Evolutionary conservation across 2,329 filamentous ascomycete genomes (phyloP).

Genomic region (Xylariaceae sp.): DNA sequence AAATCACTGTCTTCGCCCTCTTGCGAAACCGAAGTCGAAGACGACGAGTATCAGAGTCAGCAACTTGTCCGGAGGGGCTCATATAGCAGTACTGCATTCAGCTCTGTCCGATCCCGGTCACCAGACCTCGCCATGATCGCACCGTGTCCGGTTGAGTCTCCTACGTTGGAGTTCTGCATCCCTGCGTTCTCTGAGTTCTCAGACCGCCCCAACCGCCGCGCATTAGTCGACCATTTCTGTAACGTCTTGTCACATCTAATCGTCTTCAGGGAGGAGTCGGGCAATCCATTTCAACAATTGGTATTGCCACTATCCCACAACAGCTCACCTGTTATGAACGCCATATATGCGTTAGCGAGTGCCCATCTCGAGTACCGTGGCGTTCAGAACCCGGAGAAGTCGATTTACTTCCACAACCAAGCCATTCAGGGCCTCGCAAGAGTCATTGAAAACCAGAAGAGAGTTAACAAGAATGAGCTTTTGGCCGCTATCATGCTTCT

Average conservation of each 20-base stretch:
- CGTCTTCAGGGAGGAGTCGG: constrained; percentile 57
- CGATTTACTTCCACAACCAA: constrained; percentile 53
- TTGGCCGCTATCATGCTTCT: constrained; percentile 56
- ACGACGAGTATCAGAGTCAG: constrained; percentile 12
- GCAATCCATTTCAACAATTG: constrained; percentile 58
- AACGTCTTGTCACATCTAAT: constrained; percentile 60
- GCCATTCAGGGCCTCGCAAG: constrained; percentile 53
- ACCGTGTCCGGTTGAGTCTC: constrained; percentile 34
- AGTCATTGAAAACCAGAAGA: constrained; percentile 48
- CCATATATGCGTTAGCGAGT: constrained; percentile 76
- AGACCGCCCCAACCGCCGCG: constrained; percentile 46
- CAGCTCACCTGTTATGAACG: constrained; percentile 64
- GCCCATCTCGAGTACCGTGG: constrained; percentile 72
- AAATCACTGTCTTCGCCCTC: constrained; percentile 11
- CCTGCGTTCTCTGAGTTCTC: constrained; percentile 55
- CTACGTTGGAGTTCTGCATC: constrained; percentile 45
- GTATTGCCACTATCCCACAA: constrained; percentile 54
- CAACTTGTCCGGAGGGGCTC: constrained; percentile 22
- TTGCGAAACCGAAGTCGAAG: constrained; percentile 9
- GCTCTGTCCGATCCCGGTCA: constrained; percentile 25
- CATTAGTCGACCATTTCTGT: constrained; percentile 57
- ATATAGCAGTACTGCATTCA: constrained; percentile 12
- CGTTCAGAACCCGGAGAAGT: constrained; percentile 47
- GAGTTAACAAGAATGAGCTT: constrained; percentile 50
- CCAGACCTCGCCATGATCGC: constrained; percentile 39